A percentile compares a stretch with the other conserved stretches of the same genome.
These are phyloP conservation scores for Prosopis cineraria DNA, from an alignment of 306 rosid species.

Conservation along the genomic window DNA sequence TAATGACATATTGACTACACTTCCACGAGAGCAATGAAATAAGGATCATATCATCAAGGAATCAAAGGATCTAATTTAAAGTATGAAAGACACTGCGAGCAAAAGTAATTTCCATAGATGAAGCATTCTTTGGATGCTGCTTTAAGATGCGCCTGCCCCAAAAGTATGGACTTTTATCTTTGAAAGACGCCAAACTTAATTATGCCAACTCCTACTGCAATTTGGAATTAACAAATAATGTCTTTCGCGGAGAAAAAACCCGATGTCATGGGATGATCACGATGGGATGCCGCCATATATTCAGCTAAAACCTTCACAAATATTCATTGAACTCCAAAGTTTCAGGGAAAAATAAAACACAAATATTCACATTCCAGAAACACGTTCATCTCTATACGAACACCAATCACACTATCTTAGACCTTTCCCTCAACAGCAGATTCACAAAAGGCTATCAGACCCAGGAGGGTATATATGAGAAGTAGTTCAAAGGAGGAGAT, in stretches of 20 bases:
- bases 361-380: slow-evolving; percentile 19
- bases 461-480: slow-evolving; percentile 28
- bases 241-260: background rate
- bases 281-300: background rate
- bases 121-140: background rate
- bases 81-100: background rate
- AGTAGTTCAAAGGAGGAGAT: slow-evolving; percentile 18
- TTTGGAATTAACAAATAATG: slow-evolving; percentile 11
- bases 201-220: background rate
- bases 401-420: slow-evolving; percentile 2
- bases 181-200: background rate
- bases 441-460: slow-evolving; percentile 34
- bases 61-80: slow-evolving; percentile 1
- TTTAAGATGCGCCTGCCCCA: background rate
- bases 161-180: background rate
- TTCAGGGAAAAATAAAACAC: background rate
- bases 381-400: background rate
- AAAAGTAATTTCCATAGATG: slow-evolving; percentile 1
- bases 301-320: slow-evolving; percentile 20
- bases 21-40: background rate
- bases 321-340: background rate
- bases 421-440: slow-evolving; percentile 28
- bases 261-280: background rate
- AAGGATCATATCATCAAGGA: slow-evolving; percentile 4
- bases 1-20: background rate